A percentile compares a stretch with the other conserved stretches of the same genome.
These are phyloP conservation scores for Yamadazyma friedrichii DNA, from an alignment of 1,139 yeast species.

Conservation along the genomic window DNA sequence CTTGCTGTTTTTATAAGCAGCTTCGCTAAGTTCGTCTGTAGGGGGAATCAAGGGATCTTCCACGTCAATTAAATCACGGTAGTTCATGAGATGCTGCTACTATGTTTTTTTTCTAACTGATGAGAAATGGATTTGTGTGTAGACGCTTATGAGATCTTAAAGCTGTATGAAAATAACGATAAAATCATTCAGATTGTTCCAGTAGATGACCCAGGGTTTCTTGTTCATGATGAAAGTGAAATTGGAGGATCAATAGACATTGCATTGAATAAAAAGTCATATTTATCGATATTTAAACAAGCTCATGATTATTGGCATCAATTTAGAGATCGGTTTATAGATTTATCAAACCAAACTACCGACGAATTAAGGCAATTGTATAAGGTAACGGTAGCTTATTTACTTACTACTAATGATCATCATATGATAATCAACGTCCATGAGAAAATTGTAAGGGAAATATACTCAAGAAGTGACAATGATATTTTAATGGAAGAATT, in stretches of 20 bases:
- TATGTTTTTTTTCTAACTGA: background rate
- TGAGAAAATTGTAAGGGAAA: conserved; percentile 22
- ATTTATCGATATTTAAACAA: conserved; percentile 32
- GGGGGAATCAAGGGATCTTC: conserved; percentile 26
- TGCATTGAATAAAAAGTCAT: conserved; percentile 33
- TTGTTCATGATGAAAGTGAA: conserved; percentile 1
- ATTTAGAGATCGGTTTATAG: background rate
- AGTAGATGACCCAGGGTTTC: conserved; percentile 3
- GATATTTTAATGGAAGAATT: conserved; percentile 23
- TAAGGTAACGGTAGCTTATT: conserved; percentile 32
- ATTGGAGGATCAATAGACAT: conserved; percentile 23
- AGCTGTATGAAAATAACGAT: background rate
- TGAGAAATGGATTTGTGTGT: conserved; percentile 6
- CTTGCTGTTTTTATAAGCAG: conserved; percentile 30
- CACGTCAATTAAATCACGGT: conserved; percentile 12
- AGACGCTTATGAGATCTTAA: conserved; percentile 8
- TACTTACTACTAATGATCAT: conserved; percentile 43
- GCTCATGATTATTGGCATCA: conserved; percentile 35
- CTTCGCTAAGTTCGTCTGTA: conserved; percentile 30
- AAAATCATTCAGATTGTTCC: conserved; percentile 10
- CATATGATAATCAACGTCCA: conserved; percentile 34
- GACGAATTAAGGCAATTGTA: conserved; percentile 12
- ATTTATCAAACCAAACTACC: background rate
- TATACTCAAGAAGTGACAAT: conserved; percentile 12
- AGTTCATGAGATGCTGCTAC: conserved; percentile 8